Evolutionary conservation across 345 rosid species (phyloP).

Genomic region (Brassica rapa): DNA sequence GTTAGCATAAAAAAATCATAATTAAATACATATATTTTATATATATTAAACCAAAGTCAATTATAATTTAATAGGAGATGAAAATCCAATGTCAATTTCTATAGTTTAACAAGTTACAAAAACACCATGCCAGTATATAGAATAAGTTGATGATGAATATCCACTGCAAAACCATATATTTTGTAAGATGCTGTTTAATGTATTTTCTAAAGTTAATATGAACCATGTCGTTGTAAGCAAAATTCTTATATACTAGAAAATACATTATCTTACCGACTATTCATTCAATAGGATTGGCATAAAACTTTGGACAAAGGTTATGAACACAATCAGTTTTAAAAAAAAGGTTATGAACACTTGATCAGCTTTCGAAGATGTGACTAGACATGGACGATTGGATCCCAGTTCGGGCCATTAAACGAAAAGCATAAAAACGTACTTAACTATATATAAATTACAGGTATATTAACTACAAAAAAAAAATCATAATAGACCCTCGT

Average conservation of each 20-base stretch:
- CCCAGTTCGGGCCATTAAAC: constrained; percentile 7
- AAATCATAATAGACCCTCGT: not conserved
- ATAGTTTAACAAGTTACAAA: constrained; percentile 1
- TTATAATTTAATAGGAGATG: constrained; percentile 4
- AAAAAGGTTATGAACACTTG: not conserved
- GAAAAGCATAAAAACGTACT: not conserved
- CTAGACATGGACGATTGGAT: constrained; percentile 15
- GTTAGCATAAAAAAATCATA: constrained; percentile 11
- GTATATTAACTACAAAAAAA: not conserved
- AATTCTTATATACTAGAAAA: not conserved
- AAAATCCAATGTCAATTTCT: constrained; percentile 26
- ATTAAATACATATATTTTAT: not conserved
- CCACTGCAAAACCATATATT: constrained; percentile 21
- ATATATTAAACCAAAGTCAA: constrained; percentile 28
- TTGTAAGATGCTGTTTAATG: not conserved
- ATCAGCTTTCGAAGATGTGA: constrained; percentile 16
- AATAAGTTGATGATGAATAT: constrained; percentile 22
- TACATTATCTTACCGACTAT: not conserved
- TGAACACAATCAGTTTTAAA: not conserved
- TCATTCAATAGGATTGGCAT: not conserved
- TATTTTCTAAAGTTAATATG: constrained; percentile 20
- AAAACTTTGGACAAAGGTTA: not conserved
- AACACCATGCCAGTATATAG: constrained; percentile 22
- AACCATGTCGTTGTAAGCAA: not conserved
- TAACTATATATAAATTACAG: not conserved